These are phyloP conservation scores for Talaromyces sp. DNA, from an alignment of 2,329 filamentous ascomycete species.

Conservation along the genomic window DNA sequence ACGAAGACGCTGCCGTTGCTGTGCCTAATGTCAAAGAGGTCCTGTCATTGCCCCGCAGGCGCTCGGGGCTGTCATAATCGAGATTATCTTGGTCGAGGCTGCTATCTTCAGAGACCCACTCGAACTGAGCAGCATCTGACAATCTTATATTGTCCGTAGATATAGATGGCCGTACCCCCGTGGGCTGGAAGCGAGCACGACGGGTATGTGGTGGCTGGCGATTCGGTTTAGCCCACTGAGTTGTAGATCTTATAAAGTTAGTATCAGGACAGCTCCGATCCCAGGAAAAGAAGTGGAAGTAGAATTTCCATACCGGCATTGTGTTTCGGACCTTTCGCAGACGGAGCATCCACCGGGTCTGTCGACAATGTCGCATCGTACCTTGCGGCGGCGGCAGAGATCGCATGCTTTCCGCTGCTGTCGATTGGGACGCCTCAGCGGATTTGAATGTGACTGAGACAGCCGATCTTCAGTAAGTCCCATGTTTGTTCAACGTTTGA, in stretches of 20 bases:
- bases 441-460: not conserved
- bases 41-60: not conserved
- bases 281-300: not conserved
- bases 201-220: not conserved
- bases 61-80: not conserved
- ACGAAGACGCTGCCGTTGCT: not conserved
- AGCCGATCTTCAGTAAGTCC: not conserved
- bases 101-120: not conserved
- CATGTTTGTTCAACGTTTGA: not conserved
- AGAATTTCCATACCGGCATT: not conserved
- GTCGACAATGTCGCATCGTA: constrained; percentile 1
- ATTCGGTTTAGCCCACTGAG: constrained; percentile 1
- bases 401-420: not conserved
- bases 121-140: not conserved
- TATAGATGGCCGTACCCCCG: not conserved
- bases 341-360: constrained; percentile 3
- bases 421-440: not conserved
- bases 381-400: not conserved
- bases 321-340: not conserved
- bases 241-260: not conserved
- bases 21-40: not conserved
- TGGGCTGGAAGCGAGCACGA: not conserved
- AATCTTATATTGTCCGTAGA: not conserved
- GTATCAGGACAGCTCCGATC: too few relatives aligned
- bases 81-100: not conserved